Percentiles rank a stretch among this genome's conserved stretches.
phyloP scores from a whole-genome alignment of 495 filamentous ascomycete species.

The Neurospora hispaniola region DNA sequence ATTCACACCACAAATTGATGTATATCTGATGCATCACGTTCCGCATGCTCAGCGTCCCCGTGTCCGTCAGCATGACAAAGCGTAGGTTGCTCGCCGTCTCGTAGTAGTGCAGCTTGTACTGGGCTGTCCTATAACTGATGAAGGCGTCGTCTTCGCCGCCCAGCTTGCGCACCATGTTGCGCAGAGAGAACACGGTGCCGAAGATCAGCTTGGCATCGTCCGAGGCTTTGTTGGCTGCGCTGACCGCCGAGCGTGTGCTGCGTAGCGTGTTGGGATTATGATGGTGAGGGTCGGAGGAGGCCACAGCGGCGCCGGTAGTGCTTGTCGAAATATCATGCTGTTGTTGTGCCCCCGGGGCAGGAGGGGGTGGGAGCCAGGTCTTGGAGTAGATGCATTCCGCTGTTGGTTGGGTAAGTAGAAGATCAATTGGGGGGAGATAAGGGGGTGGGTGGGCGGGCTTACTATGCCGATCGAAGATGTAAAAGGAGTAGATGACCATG shows the following conservation, averaged over 20 bases:
- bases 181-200: constrained; percentile 87
- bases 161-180: constrained; percentile 94
- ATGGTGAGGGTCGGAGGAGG: constrained; percentile 23
- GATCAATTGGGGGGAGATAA: background rate
- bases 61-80: constrained; percentile 93
- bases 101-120: constrained; percentile 98
- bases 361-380: constrained; percentile 30
- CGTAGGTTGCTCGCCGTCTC: constrained; percentile 92
- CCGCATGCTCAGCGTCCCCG: constrained; percentile 77
- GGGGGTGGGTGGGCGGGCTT: constrained; percentile 16
- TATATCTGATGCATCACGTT: constrained; percentile 96
- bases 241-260: constrained; percentile 20
- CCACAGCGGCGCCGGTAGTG: background rate
- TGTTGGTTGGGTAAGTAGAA: constrained; percentile 8
- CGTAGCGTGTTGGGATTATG: constrained; percentile 11
- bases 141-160: constrained; percentile 89
- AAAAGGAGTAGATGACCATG: constrained; percentile 95
- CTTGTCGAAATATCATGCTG: background rate
- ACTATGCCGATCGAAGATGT: constrained; percentile 99
- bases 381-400: constrained; percentile 97
- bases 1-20: constrained; percentile 95
- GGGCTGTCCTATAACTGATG: constrained; percentile 75
- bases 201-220: constrained; percentile 97
- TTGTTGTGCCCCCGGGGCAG: constrained; percentile 8
- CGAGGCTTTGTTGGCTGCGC: constrained; percentile 43